Base-by-base conservation (phyloP, 768 basidiomycete species). In the Austroboletus eburneus region DNA sequence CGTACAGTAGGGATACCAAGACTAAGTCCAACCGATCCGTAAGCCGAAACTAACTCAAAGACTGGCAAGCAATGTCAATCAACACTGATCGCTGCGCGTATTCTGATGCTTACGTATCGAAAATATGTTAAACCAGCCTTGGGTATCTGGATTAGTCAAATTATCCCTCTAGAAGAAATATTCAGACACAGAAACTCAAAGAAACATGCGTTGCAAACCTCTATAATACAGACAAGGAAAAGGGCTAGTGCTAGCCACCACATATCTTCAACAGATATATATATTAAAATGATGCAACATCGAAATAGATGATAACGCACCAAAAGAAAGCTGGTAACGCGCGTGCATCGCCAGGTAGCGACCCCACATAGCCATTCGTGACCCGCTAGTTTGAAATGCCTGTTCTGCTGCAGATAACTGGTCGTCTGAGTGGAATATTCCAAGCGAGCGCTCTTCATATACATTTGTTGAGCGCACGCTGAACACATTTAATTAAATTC, bases 391-490 rank as follows among this genome's bases (percentile, higher is more conserved):
- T 20, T 72, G 56, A 39, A 78, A 79, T 10, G 69, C 66, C 2
- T 49, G 46, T 42, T 77, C 74, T 16, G 74, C 73, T 2, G 71
- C 71, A 13, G 74, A 70, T n/a, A 78, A 68, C 0, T 75, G 72
- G 12, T 79, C 73, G 3, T 78, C 70, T 3, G 72, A 62, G 14
- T 71, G 67, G 57, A 84, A 93, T 37, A 94, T 70, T 3, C 92
- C 95, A 20, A 98, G 76, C 0, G 91, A 93, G 43, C 80, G 82
- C 57, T 96, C 94, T 65, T 99, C 95, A 61, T 98, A 96, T 0
- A 91, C 90, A 55, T 91, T 91, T 38, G 87, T 85, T n/a, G 90
- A 85, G 10, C 95, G 90, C 18, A 98, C 90, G 62, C 88, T 88
- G 42, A 12, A 39, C 5, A 4, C 16, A 37, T 23, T 17, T 63